A percentile compares a stretch with the other conserved stretches of the same genome.
phyloP scores from a whole-genome alignment of 2,329 filamentous ascomycete genomes.

The Aureobasidium sp. region DNA sequence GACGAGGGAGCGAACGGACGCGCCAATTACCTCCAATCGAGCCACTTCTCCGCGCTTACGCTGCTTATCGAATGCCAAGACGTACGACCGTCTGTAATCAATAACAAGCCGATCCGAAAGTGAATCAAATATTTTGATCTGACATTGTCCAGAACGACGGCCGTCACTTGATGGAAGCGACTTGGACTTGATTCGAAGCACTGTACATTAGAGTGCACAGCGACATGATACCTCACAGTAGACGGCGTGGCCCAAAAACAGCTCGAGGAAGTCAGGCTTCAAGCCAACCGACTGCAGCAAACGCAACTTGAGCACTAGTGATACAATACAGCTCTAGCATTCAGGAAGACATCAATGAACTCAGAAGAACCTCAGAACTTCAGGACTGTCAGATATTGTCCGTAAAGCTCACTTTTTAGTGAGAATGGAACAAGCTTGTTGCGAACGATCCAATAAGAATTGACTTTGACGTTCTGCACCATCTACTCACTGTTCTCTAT shows the following conservation, averaged over 20 bases:
- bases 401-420: neutral
- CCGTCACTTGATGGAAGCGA: neutral
- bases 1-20: neutral
- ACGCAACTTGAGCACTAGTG: neutral
- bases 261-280: neutral
- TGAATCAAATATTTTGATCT: neutral
- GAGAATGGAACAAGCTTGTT: neutral
- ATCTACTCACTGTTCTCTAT: neutral
- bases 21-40: slow-evolving; percentile 6
- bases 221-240: no score
- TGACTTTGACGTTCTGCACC: neutral
- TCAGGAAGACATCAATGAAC: no score
- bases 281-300: no score
- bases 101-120: neutral
- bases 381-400: no score
- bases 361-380: no score
- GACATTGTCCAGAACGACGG: neutral
- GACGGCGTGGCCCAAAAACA: neutral
- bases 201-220: neutral
- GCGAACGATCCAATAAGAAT: neutral
- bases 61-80: neutral
- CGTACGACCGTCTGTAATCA: neutral
- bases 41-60: neutral
- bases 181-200: neutral
- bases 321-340: no score